A percentile compares a stretch with the other conserved stretches of the same genome.
These are phyloP conservation scores for Chytriomyces sp. DNA, from an alignment of 192 early-diverging fungal species.

Conservation along the genomic window DNA sequence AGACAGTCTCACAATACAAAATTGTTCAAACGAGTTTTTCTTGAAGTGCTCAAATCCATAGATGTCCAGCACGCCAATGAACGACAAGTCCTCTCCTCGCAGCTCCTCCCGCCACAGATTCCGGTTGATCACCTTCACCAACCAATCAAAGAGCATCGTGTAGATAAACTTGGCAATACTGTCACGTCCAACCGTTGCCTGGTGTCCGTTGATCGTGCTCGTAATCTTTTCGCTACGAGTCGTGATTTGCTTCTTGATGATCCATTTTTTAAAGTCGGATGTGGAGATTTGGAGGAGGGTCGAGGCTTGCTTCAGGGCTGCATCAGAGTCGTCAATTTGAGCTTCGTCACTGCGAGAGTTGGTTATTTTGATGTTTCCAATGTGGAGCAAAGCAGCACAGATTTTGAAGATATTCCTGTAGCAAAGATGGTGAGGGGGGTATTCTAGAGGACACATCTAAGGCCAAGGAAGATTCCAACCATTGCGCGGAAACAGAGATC, in stretches of 20 bases:
- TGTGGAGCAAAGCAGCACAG: conserved; percentile 91
- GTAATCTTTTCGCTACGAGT: conserved; percentile 93
- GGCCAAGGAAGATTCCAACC: conserved; percentile 54
- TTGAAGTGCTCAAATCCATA: conserved; percentile 99
- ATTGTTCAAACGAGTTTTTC: conserved; percentile 99
- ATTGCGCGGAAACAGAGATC: conserved; percentile 79
- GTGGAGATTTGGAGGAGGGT: conserved; percentile 76
- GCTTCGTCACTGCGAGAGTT: conserved; percentile 66
- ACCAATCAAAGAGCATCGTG: conserved; percentile 93
- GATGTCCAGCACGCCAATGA: conserved; percentile 99
- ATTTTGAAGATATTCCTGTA: conserved; percentile 78
- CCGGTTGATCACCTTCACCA: conserved; percentile 88
- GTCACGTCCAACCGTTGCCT: conserved; percentile 82
- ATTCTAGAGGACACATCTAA: too few species aligned
- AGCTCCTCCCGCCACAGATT: conserved; percentile 60
- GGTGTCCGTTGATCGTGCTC: conserved; percentile 67
- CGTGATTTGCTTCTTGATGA: conserved; percentile 88
- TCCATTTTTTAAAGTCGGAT: conserved; percentile 89
- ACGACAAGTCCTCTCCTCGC: conserved; percentile 44
- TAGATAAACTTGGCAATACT: conserved; percentile 98
- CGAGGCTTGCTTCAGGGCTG: conserved; percentile 67
- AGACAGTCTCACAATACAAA: conserved; percentile 74
- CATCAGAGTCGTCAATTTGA: conserved; percentile 74
- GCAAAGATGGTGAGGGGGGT: background rate
- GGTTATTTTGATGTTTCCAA: conserved; percentile 91